Evolutionary conservation across 495 filamentous ascomycete genomes (phyloP), one percentile per base, ranked within the genome.

Genomic region (Aspergillus nanangensis): DNA sequence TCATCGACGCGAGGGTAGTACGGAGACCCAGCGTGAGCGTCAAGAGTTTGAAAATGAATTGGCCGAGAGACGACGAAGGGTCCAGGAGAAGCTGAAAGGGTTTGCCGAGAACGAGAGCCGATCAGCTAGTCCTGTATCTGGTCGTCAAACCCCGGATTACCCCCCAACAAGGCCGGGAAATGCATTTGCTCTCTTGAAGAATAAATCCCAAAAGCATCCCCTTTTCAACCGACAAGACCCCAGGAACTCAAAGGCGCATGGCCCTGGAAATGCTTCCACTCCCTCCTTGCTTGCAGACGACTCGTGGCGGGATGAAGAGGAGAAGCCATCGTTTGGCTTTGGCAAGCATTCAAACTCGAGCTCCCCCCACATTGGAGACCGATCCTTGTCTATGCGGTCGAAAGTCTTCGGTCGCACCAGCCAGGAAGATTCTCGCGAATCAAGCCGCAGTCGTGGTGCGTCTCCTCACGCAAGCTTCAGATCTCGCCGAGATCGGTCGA

Each of bases 11-110:
- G 74, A 68, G 23, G 76, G 58, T 35, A 82, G 81, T 57, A 77
- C 74, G 3, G 81, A 81, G 45, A 81, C 80, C 2, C 74, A 82
- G 44, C 72, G 70, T 25, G 88, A 88, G 44, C 76, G 78, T 5
- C 83, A 90, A 38, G 89, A 88, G 42, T 91, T 96, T 53, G 82
- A 82, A 17, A 82, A 75, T 45, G 88, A 93, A 55, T 80, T 96
- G 17, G 88, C 87, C 0, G 77, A 85, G 57, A 78, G 89, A 32
- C 80, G 86, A 40, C 77, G 82, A 23, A 85, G 80, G 14, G 85
- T 95, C 24, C 83, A 90, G 50, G 89, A 95, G 64, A 89, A 84
- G 55, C 67, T 96, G 21, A 81, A 81, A 13, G 87, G 73, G 14
- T 85, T 84, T 53, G 81, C 80, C 13, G 86, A 88, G 48, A 76